Conservation (phyloP, 164 flowering plant genomes). For the Cinnamomum micranthum region DNA sequence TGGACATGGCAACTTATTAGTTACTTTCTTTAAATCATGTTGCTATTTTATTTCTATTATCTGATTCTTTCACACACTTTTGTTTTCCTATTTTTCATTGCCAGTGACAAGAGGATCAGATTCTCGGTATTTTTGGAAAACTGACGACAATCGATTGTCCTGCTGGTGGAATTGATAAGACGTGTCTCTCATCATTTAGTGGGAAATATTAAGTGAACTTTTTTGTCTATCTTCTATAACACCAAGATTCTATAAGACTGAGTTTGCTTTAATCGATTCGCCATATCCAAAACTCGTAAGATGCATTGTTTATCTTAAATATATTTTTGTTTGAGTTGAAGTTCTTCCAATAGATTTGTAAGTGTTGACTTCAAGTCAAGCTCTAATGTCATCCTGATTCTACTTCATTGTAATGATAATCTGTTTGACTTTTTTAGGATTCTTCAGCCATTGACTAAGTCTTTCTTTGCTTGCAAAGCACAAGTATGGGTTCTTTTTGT, state of each 20-base stretch:
- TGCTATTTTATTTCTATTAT: background rate
- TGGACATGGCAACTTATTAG: background rate
- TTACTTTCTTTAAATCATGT: background rate
- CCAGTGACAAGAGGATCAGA: background rate
- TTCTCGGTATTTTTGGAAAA: background rate
- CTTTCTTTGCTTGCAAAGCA: conserved; percentile 1
- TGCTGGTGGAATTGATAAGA: background rate
- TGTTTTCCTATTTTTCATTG: background rate
- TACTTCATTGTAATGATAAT: background rate
- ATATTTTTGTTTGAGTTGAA: background rate
- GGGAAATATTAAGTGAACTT: background rate
- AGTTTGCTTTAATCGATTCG: background rate
- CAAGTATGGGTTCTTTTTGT: conserved; percentile 50
- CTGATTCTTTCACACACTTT: background rate
- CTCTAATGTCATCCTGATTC: background rate
- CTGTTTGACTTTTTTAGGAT: background rate
- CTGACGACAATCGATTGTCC: background rate
- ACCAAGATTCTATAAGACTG: background rate
- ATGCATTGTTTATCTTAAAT: background rate
- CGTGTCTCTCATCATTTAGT: background rate
- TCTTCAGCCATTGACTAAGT: background rate
- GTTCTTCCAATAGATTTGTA: background rate
- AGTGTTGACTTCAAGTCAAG: background rate
- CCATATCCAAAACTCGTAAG: background rate
- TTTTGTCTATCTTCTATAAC: background rate